Evolutionary conservation across 169 alveolate genomes (phyloP).

Genomic region (Plasmodium gaboni): DNA sequence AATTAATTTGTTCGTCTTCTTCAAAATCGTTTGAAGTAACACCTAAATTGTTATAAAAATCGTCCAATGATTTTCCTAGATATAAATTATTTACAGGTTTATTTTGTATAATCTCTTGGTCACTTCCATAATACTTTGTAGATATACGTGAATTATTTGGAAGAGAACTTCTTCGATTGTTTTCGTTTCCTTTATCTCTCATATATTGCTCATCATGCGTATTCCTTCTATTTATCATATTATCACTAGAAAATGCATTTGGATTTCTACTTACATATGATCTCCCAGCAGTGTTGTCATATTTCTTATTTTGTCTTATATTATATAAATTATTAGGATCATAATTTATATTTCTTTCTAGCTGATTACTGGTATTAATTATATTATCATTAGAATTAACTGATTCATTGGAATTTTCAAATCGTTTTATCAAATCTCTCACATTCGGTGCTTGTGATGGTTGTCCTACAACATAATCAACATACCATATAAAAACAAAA

Average conservation of each 20-base stretch:
- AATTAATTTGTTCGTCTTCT: neutral
- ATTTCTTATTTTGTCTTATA: constrained; percentile 9
- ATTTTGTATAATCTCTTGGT: neutral
- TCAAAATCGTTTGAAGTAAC: constrained; percentile 26
- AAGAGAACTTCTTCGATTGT: neutral
- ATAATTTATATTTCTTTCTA: neutral
- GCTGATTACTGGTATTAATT: neutral
- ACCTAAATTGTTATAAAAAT: constrained; percentile 42
- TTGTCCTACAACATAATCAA: constrained; percentile 25
- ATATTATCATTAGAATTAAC: neutral
- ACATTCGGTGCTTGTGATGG: constrained; percentile 4
- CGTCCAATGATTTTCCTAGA: constrained; percentile 43
- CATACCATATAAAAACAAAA: constrained; percentile 16
- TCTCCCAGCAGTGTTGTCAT: neutral
- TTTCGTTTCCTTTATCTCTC: neutral
- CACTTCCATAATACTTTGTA: neutral
- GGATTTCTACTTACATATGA: too few relatives aligned
- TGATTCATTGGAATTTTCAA: neutral
- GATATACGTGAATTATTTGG: neutral
- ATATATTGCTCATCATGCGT: too few relatives aligned
- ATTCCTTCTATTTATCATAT: too few relatives aligned
- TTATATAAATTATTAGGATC: neutral
- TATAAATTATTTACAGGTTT: neutral
- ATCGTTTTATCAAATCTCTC: constrained; percentile 21
- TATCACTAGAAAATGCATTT: too few relatives aligned